A percentile compares a stretch with the other conserved stretches of the same genome.
These are phyloP conservation scores for Nemania diffusa DNA, from an alignment of 2,329 filamentous ascomycete species.

Conservation along the genomic window DNA sequence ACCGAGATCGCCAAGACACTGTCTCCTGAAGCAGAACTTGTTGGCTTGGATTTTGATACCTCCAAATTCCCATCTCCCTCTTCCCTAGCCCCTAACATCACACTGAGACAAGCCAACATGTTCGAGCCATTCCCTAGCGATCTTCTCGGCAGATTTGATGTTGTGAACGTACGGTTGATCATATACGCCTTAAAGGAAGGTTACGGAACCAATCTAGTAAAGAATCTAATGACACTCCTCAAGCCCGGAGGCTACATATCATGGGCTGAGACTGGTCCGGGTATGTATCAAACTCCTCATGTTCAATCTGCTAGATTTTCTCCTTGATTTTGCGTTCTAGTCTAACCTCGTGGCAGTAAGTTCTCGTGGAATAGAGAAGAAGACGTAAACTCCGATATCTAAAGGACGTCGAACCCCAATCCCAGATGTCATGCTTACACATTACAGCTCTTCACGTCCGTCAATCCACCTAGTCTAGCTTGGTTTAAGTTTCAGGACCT, in stretches of 20 bases:
- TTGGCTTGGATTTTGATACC: constrained; percentile 34
- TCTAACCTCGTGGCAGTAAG: constrained; percentile 19
- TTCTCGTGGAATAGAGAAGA: background rate
- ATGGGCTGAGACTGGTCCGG: constrained; percentile 34
- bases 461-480: constrained; percentile 30
- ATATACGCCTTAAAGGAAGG: constrained; percentile 34
- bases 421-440: constrained; percentile 4
- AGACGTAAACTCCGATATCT: background rate
- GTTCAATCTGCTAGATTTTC: background rate
- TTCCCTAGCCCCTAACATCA: constrained; percentile 22
- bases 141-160: constrained; percentile 34
- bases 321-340: background rate
- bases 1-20: constrained; percentile 26
- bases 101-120: constrained; percentile 31
- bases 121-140: constrained; percentile 31
- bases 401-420: background rate
- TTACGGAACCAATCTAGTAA: constrained; percentile 17
- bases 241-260: constrained; percentile 32
- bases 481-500: constrained; percentile 34
- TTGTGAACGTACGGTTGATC: constrained; percentile 35
- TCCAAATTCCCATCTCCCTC: constrained; percentile 28
- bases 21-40: constrained; percentile 27
- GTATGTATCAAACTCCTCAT: constrained; percentile 9
- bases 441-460: constrained; percentile 17
- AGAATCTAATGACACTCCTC: constrained; percentile 34